These are phyloP conservation scores for Erodium maritimum DNA, from an alignment of 345 rosid species.

Conservation along the genomic window DNA sequence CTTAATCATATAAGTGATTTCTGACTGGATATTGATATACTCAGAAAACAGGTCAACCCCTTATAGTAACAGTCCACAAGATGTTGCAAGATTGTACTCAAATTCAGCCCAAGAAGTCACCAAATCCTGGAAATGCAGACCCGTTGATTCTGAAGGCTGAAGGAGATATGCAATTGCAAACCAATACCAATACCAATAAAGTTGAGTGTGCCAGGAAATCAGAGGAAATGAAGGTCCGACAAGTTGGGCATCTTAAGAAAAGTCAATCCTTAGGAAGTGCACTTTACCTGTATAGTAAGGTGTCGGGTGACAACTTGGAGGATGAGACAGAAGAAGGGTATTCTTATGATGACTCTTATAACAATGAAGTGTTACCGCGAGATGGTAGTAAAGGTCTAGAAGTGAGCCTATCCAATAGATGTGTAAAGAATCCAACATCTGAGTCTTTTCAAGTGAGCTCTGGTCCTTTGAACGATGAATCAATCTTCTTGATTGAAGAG, in stretches of 20 bases:
- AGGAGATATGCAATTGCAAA: slow-evolving; percentile 14
- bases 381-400: slow-evolving; percentile 22
- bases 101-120: slow-evolving; percentile 20
- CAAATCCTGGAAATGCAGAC: slow-evolving; percentile 20
- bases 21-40: slow-evolving; percentile 8
- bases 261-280: slow-evolving; percentile 60
- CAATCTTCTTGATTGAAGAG: slow-evolving; percentile 56
- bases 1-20: too few relatives aligned
- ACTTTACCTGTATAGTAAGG: slow-evolving; percentile 35
- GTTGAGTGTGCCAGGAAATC: slow-evolving; percentile 39
- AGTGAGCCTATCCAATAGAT: slow-evolving; percentile 17
- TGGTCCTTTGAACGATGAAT: slow-evolving; percentile 28
- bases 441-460: slow-evolving; percentile 37
- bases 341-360: slow-evolving; percentile 37
- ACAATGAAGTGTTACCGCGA: slow-evolving; percentile 16
- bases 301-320: slow-evolving; percentile 20
- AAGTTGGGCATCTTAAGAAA: slow-evolving; percentile 38
- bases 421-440: slow-evolving; percentile 21
- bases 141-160: slow-evolving; percentile 18
- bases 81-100: slow-evolving; percentile 27
- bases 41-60: slow-evolving; percentile 29
- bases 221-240: slow-evolving; percentile 28
- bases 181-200: slow-evolving; percentile 15
- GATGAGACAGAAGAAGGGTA: slow-evolving; percentile 37
- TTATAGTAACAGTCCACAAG: slow-evolving; percentile 30